Percentiles rank a stretch among this genome's conserved stretches.
These are phyloP conservation scores for Medicago lupulina DNA, from an alignment of 306 rosid genomes.

Conservation along the genomic window DNA sequence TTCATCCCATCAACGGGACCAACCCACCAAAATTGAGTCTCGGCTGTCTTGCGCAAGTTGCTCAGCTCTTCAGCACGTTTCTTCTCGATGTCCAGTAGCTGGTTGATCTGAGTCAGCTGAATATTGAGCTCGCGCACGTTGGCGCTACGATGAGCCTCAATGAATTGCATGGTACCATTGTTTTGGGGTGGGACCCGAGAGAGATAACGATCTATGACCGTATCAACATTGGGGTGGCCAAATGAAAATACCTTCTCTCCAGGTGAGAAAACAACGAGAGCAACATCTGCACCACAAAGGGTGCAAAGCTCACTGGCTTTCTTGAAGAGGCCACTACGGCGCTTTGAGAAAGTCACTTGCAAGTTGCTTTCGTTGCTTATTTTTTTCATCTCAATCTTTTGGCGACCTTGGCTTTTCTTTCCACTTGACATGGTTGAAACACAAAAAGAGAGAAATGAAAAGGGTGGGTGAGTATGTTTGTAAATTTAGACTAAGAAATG, in stretches of 20 bases:
- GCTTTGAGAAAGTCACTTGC: no score
- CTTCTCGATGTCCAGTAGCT: background rate
- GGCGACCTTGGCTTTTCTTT: no score
- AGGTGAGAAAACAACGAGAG: no score
- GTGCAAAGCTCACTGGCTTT: no score
- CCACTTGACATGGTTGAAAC: constrained; percentile 4
- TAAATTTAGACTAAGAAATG: background rate
- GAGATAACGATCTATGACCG: constrained; percentile 29
- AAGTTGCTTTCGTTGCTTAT: no score
- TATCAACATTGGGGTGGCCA: constrained; percentile 49
- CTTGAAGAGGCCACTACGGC: no score
- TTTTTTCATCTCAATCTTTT: no score
- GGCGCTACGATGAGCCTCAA: constrained; percentile 43
- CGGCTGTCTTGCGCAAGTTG: background rate
- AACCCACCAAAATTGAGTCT: background rate
- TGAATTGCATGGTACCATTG: constrained; percentile 11
- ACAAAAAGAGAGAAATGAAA: background rate
- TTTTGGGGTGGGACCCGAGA: background rate
- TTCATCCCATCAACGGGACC: background rate
- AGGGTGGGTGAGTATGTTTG: no score
- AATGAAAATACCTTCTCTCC: constrained; percentile 41
- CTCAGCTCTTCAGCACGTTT: background rate
- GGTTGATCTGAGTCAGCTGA: constrained; percentile 1
- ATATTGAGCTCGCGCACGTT: constrained; percentile 37
- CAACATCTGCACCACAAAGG: no score